Evolutionary conservation across 176 grass and related monocot genomes (phyloP).

Genomic region (Carex cristatella): DNA sequence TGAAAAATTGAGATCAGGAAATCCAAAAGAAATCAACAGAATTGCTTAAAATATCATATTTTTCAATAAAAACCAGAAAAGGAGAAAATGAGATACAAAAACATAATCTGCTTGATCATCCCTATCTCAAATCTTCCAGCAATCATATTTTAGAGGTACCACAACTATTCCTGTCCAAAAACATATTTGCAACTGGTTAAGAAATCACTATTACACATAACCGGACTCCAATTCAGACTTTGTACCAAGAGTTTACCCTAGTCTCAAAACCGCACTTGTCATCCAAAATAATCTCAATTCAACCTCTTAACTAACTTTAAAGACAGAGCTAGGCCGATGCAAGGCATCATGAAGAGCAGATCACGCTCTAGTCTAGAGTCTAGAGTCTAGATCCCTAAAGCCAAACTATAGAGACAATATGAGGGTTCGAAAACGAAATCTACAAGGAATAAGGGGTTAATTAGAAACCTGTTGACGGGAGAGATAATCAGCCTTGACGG

Average conservation of each 20-base stretch:
- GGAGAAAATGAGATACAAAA: background rate
- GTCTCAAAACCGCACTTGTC: background rate
- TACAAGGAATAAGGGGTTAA: background rate
- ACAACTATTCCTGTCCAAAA: background rate
- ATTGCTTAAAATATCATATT: no score
- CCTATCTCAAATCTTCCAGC: background rate
- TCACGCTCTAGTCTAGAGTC: no score
- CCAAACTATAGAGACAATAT: background rate
- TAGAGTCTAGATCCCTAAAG: background rate
- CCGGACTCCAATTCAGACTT: background rate
- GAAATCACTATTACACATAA: background rate
- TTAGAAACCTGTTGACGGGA: conserved; percentile 70
- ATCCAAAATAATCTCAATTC: background rate
- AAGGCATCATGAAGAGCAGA: background rate
- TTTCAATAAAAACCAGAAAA: background rate
- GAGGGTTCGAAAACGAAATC: background rate
- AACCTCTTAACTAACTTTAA: background rate
- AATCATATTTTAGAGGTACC: background rate
- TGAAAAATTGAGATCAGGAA: no score
- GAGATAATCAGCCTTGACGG: conserved; percentile 94
- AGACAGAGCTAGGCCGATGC: background rate
- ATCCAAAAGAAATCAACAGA: no score
- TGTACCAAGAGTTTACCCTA: background rate
- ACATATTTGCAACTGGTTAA: background rate
- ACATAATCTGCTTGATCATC: background rate